Base-by-base conservation (phyloP, 352 stramenopile species). In the Globisporangium viniferum region DNA sequence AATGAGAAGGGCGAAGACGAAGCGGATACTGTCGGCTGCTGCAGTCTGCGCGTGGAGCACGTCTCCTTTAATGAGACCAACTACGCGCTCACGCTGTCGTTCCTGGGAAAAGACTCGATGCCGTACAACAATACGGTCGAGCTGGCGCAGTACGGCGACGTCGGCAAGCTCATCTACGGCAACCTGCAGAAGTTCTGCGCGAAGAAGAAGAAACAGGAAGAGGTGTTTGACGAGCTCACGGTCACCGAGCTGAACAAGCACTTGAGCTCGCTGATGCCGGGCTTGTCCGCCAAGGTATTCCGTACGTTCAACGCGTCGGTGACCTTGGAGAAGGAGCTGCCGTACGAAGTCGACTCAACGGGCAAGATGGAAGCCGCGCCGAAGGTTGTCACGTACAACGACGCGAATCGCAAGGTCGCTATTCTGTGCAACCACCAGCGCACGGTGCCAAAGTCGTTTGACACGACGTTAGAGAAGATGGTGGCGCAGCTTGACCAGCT, bases 371-470 rank as follows among this genome's bases (percentile, higher is more conserved):
- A 94, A 41, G 79, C 85, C 0, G 70, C 87, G 1, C 84, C 93
- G 41, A 98, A 99, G 83, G 92, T 99, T 53, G 91, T 99, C 3
- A 84, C 97, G 71, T 99, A 99, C 89, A 99, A 99, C 69, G 97
- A 99, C 74, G 98, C 98, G n/a, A 99, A 99, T 84, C 91, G 98
- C n/a, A 97, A 99, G 87, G 98, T 99, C 20, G 98, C 98, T 22
- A 99, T 99, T 73, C 78, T 99, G 55, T 99, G 98, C 90, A 99
- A 99, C 84, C 98, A 99, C 82, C 98, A 99, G 76, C 89, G 94
- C 55, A 99, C 98, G 35, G 97, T 99, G 22, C 98, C 97, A 65
- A 99, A 99, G 76, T 97, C 91, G 33, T 98, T 98, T 70, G 95
- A 99, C 73, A 93, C 80, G 3, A 92, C 89, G 36, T 73, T 99